Evolutionary conservation across 768 basidiomycete species (phyloP).

Genomic region (Lyophyllum semitale): DNA sequence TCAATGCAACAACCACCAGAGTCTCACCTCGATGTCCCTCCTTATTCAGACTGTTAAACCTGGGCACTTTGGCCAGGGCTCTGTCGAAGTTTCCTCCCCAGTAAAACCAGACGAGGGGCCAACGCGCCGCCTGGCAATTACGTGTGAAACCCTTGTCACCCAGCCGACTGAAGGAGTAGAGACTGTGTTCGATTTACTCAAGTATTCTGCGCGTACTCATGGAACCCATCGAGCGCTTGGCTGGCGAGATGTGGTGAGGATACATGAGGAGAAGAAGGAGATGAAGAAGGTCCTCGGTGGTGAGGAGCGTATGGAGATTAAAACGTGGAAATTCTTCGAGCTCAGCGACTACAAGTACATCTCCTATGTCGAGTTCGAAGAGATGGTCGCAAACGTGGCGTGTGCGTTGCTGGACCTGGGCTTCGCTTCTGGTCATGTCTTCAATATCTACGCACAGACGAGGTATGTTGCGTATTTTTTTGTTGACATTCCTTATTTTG

Average conservation of each 20-base stretch:
- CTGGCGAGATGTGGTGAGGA: slow-evolving; percentile 68
- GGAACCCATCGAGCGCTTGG: slow-evolving; percentile 67
- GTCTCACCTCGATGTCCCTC: not conserved
- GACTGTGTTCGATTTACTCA: slow-evolving; percentile 78
- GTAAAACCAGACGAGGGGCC: slow-evolving; percentile 50
- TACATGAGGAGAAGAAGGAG: slow-evolving; percentile 87
- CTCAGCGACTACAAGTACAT: slow-evolving; percentile 87
- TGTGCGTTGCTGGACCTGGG: slow-evolving; percentile 75
- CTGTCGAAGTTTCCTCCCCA: slow-evolving; percentile 54
- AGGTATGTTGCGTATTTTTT: slow-evolving; percentile 45
- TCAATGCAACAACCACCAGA: not conserved
- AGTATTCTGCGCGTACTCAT: slow-evolving; percentile 73
- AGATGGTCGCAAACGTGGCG: slow-evolving; percentile 63
- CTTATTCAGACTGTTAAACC: slow-evolving; percentile 25
- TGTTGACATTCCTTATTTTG: slow-evolving; percentile 1
- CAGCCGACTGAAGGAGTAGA: slow-evolving; percentile 75
- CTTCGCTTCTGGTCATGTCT: slow-evolving; percentile 65
- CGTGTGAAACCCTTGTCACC: slow-evolving; percentile 57
- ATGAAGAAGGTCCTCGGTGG: slow-evolving; percentile 83
- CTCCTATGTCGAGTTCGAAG: slow-evolving; percentile 70
- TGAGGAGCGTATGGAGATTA: slow-evolving; percentile 81
- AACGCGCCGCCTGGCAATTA: slow-evolving; percentile 57
- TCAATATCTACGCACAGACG: slow-evolving; percentile 91
- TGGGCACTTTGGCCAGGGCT: slow-evolving; percentile 60
- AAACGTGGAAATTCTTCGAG: slow-evolving; percentile 96